A percentile compares a stretch with the other conserved stretches of the same genome.
Evolutionary conservation across 805 yeast species (phyloP).

Genomic region (Torulaspora maleeae): DNA sequence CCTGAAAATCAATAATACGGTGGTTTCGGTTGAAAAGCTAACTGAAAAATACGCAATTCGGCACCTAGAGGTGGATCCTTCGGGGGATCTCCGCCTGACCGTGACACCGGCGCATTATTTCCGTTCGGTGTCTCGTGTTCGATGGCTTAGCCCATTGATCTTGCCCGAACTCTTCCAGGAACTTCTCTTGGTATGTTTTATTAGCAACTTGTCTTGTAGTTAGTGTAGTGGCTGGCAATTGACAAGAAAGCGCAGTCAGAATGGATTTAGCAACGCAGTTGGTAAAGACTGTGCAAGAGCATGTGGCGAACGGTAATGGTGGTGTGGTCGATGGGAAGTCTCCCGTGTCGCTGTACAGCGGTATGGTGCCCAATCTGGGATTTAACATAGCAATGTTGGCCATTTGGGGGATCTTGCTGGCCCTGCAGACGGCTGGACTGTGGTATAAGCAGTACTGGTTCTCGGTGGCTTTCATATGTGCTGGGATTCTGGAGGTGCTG

Average conservation of each 20-base stretch:
- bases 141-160: too few relatives aligned
- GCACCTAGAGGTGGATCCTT: too few relatives aligned
- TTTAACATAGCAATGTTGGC: slow-evolving; percentile 57
- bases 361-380: slow-evolving; percentile 46
- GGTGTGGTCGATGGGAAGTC: slow-evolving; percentile 7
- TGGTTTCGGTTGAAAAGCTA: background rate
- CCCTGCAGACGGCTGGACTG: slow-evolving; percentile 43
- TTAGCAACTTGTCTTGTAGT: too few relatives aligned
- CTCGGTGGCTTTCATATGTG: slow-evolving; percentile 50
- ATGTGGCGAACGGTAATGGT: background rate
- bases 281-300: background rate
- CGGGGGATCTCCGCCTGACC: too few relatives aligned
- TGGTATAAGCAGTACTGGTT: slow-evolving; percentile 62
- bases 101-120: too few relatives aligned
- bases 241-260: background rate
- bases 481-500: slow-evolving; percentile 54
- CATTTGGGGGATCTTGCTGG: slow-evolving; percentile 48
- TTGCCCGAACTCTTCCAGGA: too few relatives aligned
- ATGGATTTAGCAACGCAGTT: background rate
- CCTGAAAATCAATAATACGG: background rate
- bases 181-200: too few relatives aligned
- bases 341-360: slow-evolving; percentile 32
- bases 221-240: too few relatives aligned
- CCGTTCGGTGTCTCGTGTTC: too few relatives aligned
- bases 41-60: background rate